These are phyloP conservation scores for Umbelopsis sp. DNA, from an alignment of 371 early-diverging fungal species.

Conservation along the genomic window DNA sequence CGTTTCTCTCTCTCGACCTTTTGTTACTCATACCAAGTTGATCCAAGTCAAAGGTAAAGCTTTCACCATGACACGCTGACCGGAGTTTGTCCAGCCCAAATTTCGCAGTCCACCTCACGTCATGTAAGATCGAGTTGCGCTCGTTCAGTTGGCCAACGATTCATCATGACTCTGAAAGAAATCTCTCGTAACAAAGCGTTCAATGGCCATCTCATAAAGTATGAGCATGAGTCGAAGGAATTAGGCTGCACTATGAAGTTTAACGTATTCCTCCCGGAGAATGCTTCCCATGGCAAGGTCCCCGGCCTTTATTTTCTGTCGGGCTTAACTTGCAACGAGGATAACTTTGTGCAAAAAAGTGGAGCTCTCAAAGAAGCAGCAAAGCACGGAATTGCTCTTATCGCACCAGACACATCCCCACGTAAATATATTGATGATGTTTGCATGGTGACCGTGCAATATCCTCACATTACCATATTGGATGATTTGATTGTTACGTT, in stretches of 20 bases:
- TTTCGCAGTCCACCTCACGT: conserved; percentile 8
- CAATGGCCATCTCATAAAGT: conserved; percentile 75
- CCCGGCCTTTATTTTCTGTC: conserved; percentile 74
- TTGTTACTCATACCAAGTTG: not conserved
- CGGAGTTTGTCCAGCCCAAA: not conserved
- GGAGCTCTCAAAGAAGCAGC: conserved; percentile 75
- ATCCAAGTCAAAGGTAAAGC: not conserved
- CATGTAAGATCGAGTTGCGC: not conserved
- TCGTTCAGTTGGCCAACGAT: not conserved
- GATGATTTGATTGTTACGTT: conserved; percentile 14
- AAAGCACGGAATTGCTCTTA: conserved; percentile 69
- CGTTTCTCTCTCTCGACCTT: not conserved
- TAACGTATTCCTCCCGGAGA: conserved; percentile 75
- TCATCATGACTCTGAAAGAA: conserved; percentile 24
- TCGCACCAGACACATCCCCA: conserved; percentile 90
- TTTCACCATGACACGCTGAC: not conserved
- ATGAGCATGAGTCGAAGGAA: conserved; percentile 65
- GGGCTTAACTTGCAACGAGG: conserved; percentile 82
- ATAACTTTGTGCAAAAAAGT: conserved; percentile 86
- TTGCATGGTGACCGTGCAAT: not conserved
- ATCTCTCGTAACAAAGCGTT: conserved; percentile 58
- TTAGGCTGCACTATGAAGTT: conserved; percentile 77
- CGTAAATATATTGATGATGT: conserved; percentile 43
- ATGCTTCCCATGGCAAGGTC: conserved; percentile 45
- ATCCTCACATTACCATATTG: not conserved